A percentile compares a stretch with the other conserved stretches of the same genome.
phyloP scores from a whole-genome alignment of 371 early-diverging fungal species.

The Mortierella sp. region DNA sequence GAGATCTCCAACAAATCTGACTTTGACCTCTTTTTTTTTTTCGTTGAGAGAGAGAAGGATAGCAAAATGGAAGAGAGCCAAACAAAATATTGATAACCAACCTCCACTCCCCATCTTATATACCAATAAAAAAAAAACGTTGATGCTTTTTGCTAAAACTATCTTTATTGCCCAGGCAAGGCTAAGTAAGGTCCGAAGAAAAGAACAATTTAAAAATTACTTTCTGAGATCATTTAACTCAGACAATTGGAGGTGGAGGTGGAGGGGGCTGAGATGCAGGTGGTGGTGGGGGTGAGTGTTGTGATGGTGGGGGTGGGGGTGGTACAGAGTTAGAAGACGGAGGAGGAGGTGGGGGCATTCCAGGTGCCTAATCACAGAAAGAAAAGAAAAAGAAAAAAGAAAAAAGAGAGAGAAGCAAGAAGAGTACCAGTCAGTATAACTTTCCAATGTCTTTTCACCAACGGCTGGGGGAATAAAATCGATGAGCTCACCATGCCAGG shows the following conservation, averaged over 20 bases:
- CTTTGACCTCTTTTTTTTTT: neutral
- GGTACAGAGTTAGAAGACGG: constrained; percentile 28
- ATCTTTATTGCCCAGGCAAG: too few relatives aligned
- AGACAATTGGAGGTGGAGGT: constrained; percentile 26
- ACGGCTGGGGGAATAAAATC: too few relatives aligned
- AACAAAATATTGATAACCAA: too few relatives aligned
- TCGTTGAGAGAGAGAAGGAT: neutral
- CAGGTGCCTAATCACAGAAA: too few relatives aligned
- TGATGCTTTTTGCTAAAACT: too few relatives aligned
- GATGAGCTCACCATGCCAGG: constrained; percentile 39
- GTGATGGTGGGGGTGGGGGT: constrained; percentile 30
- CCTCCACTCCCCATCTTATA: too few relatives aligned
- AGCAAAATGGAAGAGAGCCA: neutral
- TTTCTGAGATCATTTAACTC: neutral
- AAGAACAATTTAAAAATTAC: neutral
- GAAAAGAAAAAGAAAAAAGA: too few relatives aligned
- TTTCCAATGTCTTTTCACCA: too few relatives aligned
- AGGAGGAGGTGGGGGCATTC: constrained; percentile 35
- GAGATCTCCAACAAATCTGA: too few relatives aligned
- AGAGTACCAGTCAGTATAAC: neutral
- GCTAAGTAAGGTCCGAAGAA: too few relatives aligned
- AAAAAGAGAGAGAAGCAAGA: neutral
- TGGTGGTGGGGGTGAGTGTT: constrained; percentile 30
- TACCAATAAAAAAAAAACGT: too few relatives aligned
- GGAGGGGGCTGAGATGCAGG: constrained; percentile 12